Conservation (phyloP, 768 basidiomycete species). For the Mycena vulgaris region DNA sequence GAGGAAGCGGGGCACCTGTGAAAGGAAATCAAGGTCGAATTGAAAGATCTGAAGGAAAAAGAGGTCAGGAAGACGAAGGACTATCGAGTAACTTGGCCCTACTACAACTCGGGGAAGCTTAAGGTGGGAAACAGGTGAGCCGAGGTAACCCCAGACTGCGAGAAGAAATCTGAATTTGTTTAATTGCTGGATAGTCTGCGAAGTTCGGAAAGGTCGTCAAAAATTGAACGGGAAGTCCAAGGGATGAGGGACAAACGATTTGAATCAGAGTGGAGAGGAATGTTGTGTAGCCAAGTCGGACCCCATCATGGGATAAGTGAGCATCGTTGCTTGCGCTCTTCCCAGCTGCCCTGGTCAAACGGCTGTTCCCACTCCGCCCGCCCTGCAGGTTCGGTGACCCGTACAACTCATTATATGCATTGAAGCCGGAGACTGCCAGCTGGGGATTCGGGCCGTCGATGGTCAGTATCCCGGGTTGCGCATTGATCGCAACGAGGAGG, state of each 20-base stretch:
- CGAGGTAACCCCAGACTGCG: neutral
- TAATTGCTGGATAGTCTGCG: neutral
- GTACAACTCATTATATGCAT: neutral
- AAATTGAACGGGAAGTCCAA: neutral
- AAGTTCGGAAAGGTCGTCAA: neutral
- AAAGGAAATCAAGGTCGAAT: neutral
- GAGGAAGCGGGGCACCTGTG: neutral
- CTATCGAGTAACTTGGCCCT: neutral
- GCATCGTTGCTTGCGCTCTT: neutral
- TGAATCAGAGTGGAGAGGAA: neutral
- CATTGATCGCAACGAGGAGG: slow-evolving; percentile 6
- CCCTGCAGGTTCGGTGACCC: neutral
- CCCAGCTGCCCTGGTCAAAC: neutral
- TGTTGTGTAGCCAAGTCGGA: neutral
- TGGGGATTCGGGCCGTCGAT: neutral
- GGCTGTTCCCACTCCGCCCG: neutral
- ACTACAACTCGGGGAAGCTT: neutral
- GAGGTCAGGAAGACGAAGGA: neutral
- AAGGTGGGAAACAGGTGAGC: neutral
- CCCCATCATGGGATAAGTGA: neutral
- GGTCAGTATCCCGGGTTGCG: neutral
- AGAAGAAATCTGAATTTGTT: neutral
- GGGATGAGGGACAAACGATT: neutral
- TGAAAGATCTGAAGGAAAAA: neutral
- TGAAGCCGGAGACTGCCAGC: neutral